Evolutionary conservation across 805 yeast genomes (phyloP), one percentile per base, ranked within the genome.

Genomic region (Kurtzmaniella cleridarum): DNA sequence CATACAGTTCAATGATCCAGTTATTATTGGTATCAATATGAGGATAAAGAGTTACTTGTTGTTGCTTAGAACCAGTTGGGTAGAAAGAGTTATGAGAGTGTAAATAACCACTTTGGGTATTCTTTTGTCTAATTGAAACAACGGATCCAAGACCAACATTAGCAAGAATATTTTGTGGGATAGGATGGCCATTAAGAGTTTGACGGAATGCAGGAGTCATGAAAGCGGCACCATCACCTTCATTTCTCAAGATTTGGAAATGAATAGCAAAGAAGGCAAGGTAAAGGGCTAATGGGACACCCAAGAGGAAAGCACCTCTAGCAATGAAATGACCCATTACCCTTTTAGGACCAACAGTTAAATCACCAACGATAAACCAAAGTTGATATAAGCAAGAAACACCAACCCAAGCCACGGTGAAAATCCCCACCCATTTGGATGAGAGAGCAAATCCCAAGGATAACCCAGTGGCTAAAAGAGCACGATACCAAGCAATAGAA

Each of bases 401-500:
- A 38, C 93, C 95, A 43, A 79, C 73, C 91, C 91, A 85, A 3
- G 83, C 83, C 41, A 85, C 56, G 14, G 95, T 85, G 64, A 84
- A 84, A 30, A 84, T 62, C 45, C 95, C 95, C 34, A 84, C 93
- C 93, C 93, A 84, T 60, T 85, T 85, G 26, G 90, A 78, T 17
- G 84, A 75, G 15, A 79, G 62, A 3, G 93, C 84, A 41, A 84
- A 66, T 38, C 93, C 95, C 41, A 84, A 62, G n/a, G 79, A 78
- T 38, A 81, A 56, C 48, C 84, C 85, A 32, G 86, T 71, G n/a
- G 80, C 70, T 23, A 78, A 20, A 48, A 85, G 60, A n/a, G 79
- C 62, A 53, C 73, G 79, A 54, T 59, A 78, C 78, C 90, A 81
- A 16, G 55, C 61, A 32, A 57, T 53, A 13, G 83, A 49, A 51